phyloP scores from a whole-genome alignment of 495 filamentous ascomycete species.

The Aspergillus taichungensis region DNA sequence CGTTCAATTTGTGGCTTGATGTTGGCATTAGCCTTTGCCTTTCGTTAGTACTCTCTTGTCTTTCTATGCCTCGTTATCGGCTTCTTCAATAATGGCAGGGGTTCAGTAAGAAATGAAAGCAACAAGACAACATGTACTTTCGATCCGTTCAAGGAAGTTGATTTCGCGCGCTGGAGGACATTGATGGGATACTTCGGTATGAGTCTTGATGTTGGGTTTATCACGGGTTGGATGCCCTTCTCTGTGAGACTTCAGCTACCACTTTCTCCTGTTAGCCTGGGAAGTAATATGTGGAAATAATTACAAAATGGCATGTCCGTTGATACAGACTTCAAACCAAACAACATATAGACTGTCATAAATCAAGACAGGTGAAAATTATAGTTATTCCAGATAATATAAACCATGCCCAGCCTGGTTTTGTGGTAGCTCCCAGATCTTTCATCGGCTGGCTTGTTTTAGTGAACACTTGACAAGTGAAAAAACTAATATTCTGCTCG shows the following conservation, averaged over 20 bases:
- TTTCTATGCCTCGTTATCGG: slow-evolving; percentile 5
- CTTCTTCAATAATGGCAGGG: slow-evolving; percentile 8
- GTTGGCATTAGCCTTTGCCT: neutral
- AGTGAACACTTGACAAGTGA: too few species aligned
- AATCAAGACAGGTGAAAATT: too few species aligned
- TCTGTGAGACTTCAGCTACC: slow-evolving; percentile 11
- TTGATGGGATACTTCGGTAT: slow-evolving; percentile 14
- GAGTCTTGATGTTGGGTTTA: slow-evolving; percentile 21
- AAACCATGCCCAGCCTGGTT: too few species aligned
- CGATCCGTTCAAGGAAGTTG: slow-evolving; percentile 10
- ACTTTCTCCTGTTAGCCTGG: neutral
- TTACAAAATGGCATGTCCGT: too few species aligned
- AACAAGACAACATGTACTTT: slow-evolving; percentile 10
- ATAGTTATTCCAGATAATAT: too few species aligned
- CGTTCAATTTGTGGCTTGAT: neutral
- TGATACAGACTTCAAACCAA: too few species aligned
- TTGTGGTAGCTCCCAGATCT: too few species aligned
- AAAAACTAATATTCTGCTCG: too few species aligned
- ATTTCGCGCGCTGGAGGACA: slow-evolving; percentile 14
- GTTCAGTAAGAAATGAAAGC: slow-evolving; percentile 6
- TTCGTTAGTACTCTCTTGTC: neutral
- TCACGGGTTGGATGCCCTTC: slow-evolving; percentile 13
- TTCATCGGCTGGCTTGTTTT: too few species aligned
- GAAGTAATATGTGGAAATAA: neutral
- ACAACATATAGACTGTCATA: too few species aligned